Percentiles rank a stretch among this genome's conserved stretches.
Evolutionary conservation across 2,329 filamentous ascomycete genomes (phyloP).

Genomic region (Calonectria henricotiae): DNA sequence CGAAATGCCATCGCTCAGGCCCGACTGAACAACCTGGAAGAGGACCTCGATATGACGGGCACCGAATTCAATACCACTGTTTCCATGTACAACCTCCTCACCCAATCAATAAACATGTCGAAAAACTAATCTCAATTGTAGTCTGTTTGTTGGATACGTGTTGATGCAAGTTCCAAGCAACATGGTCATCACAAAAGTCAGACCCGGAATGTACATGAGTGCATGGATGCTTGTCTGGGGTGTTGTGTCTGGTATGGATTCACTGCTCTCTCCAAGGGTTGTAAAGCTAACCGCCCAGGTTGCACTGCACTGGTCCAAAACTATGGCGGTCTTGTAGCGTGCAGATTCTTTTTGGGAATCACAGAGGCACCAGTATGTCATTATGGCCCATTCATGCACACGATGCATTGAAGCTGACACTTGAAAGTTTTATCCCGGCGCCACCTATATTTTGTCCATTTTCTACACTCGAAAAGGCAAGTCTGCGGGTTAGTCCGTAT

Average conservation of each 20-base stretch:
- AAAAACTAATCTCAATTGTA: slow-evolving; percentile 34
- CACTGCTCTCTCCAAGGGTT: too few species aligned
- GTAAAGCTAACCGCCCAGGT: slow-evolving; percentile 34
- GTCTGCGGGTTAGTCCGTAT: background rate
- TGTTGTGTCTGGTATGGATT: slow-evolving; percentile 54
- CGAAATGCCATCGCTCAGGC: slow-evolving; percentile 66
- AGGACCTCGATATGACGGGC: slow-evolving; percentile 68
- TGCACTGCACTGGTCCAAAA: slow-evolving; percentile 59
- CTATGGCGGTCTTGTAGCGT: slow-evolving; percentile 57
- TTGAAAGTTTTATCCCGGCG: slow-evolving; percentile 59
- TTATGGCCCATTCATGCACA: too few species aligned
- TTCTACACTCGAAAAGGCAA: slow-evolving; percentile 57
- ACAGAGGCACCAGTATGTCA: slow-evolving; percentile 57
- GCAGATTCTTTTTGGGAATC: slow-evolving; percentile 60
- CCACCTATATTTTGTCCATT: slow-evolving; percentile 57
- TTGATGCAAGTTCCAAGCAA: slow-evolving; percentile 62
- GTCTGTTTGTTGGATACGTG: slow-evolving; percentile 63
- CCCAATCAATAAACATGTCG: too few species aligned
- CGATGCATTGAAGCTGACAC: slow-evolving; percentile 1
- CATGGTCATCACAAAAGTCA: slow-evolving; percentile 63
- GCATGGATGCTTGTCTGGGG: slow-evolving; percentile 63
- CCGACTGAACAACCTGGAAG: slow-evolving; percentile 64
- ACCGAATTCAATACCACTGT: slow-evolving; percentile 70
- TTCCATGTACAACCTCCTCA: slow-evolving; percentile 54
- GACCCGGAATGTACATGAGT: slow-evolving; percentile 62